Percentiles rank a stretch among this genome's conserved stretches.
These are phyloP conservation scores for Nidularia sp. DNA, from an alignment of 768 basidiomycete genomes.

Conservation along the genomic window DNA sequence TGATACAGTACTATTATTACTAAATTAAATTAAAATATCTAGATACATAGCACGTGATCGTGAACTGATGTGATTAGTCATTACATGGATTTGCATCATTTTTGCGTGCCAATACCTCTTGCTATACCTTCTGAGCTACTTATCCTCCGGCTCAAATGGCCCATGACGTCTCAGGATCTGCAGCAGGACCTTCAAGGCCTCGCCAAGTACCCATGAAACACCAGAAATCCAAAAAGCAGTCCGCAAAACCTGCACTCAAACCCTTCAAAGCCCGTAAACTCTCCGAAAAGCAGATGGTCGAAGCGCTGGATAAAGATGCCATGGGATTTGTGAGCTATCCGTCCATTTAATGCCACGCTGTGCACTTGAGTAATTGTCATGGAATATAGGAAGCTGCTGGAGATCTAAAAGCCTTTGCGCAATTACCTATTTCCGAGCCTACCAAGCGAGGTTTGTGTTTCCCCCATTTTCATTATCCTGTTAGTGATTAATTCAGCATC, in stretches of 20 bases:
- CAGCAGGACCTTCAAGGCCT: slow-evolving; percentile 12
- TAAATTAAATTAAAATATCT: too few relatives aligned
- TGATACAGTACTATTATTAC: too few relatives aligned
- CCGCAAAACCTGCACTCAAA: slow-evolving; percentile 10
- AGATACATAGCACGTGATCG: too few relatives aligned
- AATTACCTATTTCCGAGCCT: slow-evolving; percentile 72
- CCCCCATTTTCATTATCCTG: background rate
- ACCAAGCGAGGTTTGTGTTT: slow-evolving; percentile 65
- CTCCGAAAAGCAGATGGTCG: slow-evolving; percentile 45
- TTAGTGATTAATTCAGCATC: background rate
- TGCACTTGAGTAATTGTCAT: background rate
- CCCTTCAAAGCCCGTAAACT: slow-evolving; percentile 34
- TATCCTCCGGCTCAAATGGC: background rate
- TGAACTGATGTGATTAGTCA: background rate
- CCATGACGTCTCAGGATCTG: background rate
- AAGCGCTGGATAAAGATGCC: slow-evolving; percentile 43
- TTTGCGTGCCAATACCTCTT: too few relatives aligned
- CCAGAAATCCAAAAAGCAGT: slow-evolving; percentile 12
- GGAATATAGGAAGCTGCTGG: slow-evolving; percentile 42
- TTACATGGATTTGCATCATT: too few relatives aligned
- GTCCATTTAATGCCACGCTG: too few relatives aligned
- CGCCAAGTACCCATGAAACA: slow-evolving; percentile 4
- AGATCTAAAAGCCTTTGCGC: slow-evolving; percentile 56
- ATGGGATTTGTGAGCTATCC: slow-evolving; percentile 41
- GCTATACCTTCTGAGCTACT: too few relatives aligned